Percentiles rank a stretch among this genome's conserved stretches.
Evolutionary conservation across 116 monocot species (phyloP).

Genomic region (Iris pallida): DNA sequence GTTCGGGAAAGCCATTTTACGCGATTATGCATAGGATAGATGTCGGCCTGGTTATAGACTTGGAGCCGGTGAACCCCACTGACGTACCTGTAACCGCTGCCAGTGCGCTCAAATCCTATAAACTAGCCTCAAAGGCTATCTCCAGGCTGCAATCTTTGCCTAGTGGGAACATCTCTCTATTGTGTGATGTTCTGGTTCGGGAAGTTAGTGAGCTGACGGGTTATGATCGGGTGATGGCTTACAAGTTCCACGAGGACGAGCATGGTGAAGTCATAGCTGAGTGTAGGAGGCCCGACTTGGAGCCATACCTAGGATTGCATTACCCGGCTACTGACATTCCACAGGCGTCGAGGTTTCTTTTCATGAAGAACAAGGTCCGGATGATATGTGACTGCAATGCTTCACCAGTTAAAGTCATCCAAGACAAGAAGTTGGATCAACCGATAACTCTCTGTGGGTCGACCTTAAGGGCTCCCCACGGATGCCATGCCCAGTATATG

Average conservation of each 20-base stretch:
- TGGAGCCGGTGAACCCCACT: constrained; percentile 83
- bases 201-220: constrained; percentile 83
- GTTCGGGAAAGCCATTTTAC: constrained; percentile 85
- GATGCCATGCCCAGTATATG: constrained; percentile 92
- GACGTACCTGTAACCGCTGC: constrained; percentile 85
- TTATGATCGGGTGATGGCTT: constrained; percentile 87
- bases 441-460: constrained; percentile 71
- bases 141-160: constrained; percentile 75
- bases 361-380: constrained; percentile 93
- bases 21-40: constrained; percentile 70
- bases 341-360: constrained; percentile 88
- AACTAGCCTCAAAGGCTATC: constrained; percentile 89
- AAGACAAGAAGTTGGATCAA: constrained; percentile 52
- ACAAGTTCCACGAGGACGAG: constrained; percentile 92
- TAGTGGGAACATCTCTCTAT: constrained; percentile 63
- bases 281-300: constrained; percentile 57
- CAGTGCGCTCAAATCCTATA: constrained; percentile 84
- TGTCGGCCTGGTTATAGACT: constrained; percentile 66
- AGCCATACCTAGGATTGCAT: constrained; percentile 83
- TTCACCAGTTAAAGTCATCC: constrained; percentile 63
- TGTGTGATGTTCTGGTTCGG: constrained; percentile 81
- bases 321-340: constrained; percentile 97
- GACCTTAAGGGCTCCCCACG: constrained; percentile 77
- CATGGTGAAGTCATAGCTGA: constrained; percentile 90
- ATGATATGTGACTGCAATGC: constrained; percentile 90